phyloP scores from a whole-genome alignment of 257 asterid genomes.

The Parsonsia alboflavescens region DNA sequence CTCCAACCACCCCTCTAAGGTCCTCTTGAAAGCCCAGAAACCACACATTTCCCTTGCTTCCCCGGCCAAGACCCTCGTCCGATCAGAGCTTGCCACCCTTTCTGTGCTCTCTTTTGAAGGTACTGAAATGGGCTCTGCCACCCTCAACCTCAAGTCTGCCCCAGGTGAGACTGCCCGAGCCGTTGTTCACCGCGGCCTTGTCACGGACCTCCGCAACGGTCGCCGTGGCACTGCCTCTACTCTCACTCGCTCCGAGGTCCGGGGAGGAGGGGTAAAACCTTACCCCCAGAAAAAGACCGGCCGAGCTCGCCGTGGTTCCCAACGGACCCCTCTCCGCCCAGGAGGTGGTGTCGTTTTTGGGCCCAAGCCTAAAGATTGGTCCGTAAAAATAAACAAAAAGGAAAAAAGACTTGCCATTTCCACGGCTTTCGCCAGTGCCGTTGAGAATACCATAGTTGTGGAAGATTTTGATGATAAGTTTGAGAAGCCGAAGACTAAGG shows the following conservation, averaged over 20 bases:
- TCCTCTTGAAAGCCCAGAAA: constrained; percentile 22
- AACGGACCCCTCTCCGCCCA: constrained; percentile 86
- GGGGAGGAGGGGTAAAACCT: constrained; percentile 88
- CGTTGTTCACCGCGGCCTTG: constrained; percentile 92
- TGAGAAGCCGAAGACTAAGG: constrained; percentile 84
- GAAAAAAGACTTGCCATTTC: constrained; percentile 83
- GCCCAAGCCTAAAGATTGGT: constrained; percentile 95
- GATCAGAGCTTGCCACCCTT: constrained; percentile 56
- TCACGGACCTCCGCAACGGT: constrained; percentile 82
- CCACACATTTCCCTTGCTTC: constrained; percentile 24
- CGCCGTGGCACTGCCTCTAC: constrained; percentile 97
- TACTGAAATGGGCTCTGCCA: constrained; percentile 60
- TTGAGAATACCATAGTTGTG: constrained; percentile 58
- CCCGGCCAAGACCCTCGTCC: constrained; percentile 21
- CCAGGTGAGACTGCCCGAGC: constrained; percentile 85
- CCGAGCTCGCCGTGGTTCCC: constrained; percentile 84
- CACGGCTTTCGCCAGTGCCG: constrained; percentile 81
- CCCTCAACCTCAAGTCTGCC: constrained; percentile 73
- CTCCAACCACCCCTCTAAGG: constrained; percentile 16
- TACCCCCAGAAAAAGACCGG: constrained; percentile 91
- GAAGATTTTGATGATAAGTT: constrained; percentile 77
- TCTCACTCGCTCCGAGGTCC: constrained; percentile 88
- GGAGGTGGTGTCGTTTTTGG: constrained; percentile 96
- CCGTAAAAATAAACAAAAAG: constrained; percentile 76
- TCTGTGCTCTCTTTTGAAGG: constrained; percentile 89